These are phyloP conservation scores for Xylaria multiplex DNA, from an alignment of 2,329 filamentous ascomycete genomes.

Conservation along the genomic window DNA sequence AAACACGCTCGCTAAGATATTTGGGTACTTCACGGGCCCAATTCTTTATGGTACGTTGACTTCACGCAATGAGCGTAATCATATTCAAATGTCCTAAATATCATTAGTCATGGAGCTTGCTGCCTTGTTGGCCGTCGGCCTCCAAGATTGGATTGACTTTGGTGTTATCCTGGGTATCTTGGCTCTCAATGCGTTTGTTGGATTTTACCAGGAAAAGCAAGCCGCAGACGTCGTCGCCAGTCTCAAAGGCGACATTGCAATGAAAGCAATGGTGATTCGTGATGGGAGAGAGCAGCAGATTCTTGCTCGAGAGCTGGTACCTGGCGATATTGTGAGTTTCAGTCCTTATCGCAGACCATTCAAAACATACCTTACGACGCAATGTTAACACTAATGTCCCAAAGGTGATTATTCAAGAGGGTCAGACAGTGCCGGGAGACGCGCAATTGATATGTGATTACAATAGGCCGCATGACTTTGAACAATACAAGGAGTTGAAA, in stretches of 20 bases:
- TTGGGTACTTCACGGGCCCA: conserved; percentile 77
- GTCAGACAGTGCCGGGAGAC: conserved; percentile 75
- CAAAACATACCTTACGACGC: neutral
- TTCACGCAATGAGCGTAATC: conserved; percentile 41
- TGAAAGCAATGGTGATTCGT: conserved; percentile 75
- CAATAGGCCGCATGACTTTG: conserved; percentile 67
- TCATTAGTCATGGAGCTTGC: conserved; percentile 77
- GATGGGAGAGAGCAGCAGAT: conserved; percentile 75
- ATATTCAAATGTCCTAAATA: neutral
- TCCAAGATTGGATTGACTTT: conserved; percentile 80
- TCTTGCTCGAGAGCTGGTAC: conserved; percentile 77
- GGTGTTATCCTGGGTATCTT: conserved; percentile 82
- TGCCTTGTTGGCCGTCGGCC: conserved; percentile 77
- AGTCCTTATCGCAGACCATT: neutral
- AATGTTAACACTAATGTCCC: conserved; percentile 17
- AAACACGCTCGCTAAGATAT: conserved; percentile 75
- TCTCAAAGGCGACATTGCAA: conserved; percentile 81
- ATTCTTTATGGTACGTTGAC: conserved; percentile 74
- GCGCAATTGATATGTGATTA: conserved; percentile 78
- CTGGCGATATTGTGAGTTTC: conserved; percentile 75
- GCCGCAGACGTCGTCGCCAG: conserved; percentile 79
- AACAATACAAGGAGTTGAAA: conserved; percentile 48
- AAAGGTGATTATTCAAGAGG: conserved; percentile 76
- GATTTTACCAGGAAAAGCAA: conserved; percentile 86
- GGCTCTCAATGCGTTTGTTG: conserved; percentile 77